Conservation (phyloP, 208 protist genomes). For the Trypanosoma vivax region DNA sequence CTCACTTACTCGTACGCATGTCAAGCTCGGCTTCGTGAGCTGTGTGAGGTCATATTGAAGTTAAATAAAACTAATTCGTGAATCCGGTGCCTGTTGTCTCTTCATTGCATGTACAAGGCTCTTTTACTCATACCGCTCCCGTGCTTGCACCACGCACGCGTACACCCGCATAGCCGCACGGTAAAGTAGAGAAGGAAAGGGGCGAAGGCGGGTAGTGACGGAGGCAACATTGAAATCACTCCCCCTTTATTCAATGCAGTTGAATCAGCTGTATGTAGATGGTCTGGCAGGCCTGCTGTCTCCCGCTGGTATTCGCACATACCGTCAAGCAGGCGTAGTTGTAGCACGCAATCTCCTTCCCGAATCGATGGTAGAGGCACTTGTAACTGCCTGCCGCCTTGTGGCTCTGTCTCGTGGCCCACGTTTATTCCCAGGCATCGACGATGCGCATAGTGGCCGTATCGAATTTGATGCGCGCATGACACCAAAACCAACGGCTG, state of each 20-base stretch:
- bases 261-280: constrained; percentile 25
- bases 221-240: not conserved
- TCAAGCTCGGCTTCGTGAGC: too few relatives aligned
- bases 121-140: too few relatives aligned
- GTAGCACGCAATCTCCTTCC: constrained; percentile 40
- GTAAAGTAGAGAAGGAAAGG: not conserved
- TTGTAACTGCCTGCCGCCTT: constrained; percentile 27
- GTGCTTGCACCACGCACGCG: too few relatives aligned
- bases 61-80: too few relatives aligned
- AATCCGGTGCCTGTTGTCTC: too few relatives aligned
- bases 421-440: constrained; percentile 52
- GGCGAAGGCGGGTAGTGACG: too few relatives aligned
- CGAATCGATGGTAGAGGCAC: constrained; percentile 1
- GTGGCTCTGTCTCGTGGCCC: constrained; percentile 28
- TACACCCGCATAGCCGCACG: too few relatives aligned
- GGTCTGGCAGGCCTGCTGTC: constrained; percentile 30
- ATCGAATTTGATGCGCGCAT: constrained; percentile 22
- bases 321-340: constrained; percentile 54
- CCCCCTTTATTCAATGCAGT: not conserved
- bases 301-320: constrained; percentile 40
- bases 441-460: constrained; percentile 36
- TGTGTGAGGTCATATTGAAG: too few relatives aligned
- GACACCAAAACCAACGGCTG: constrained; percentile 14
- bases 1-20: too few relatives aligned
- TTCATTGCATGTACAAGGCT: too few relatives aligned